phyloP scores from a whole-genome alignment of 75 land plant genomes.

The Gnetum montanum region DNA sequence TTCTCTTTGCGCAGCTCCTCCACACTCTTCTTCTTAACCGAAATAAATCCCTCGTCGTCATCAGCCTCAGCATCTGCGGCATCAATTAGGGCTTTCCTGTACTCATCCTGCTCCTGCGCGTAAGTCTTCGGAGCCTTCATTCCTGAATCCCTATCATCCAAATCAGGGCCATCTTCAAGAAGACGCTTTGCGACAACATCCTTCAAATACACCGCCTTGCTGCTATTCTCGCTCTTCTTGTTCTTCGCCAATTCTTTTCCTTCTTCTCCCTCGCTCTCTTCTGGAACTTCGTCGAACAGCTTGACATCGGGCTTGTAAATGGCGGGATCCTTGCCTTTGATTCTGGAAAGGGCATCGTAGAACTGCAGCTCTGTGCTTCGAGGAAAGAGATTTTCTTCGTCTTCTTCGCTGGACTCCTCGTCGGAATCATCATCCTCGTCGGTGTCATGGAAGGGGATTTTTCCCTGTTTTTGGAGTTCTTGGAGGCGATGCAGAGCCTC shows the following conservation, averaged over 20 bases:
- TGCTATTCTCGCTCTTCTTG: too few relatives aligned
- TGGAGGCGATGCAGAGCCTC: constrained; percentile 74
- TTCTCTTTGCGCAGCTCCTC: constrained; percentile 20
- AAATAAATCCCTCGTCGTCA: constrained; percentile 39
- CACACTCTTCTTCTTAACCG: constrained; percentile 27
- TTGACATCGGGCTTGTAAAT: constrained; percentile 39
- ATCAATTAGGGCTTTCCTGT: constrained; percentile 32
- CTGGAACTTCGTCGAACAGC: constrained; percentile 46
- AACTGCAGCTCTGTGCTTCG: constrained; percentile 39
- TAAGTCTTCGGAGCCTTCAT: constrained; percentile 10
- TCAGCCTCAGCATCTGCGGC: constrained; percentile 28
- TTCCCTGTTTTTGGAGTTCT: constrained; percentile 69
- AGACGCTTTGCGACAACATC: constrained; percentile 64
- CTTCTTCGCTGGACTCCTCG: constrained; percentile 36
- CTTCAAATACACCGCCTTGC: constrained; percentile 63
- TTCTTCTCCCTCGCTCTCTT: constrained; percentile 26
- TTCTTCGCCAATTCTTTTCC: constrained; percentile 8
- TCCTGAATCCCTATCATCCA: constrained; percentile 9
- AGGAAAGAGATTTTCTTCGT: constrained; percentile 26
- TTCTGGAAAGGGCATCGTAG: constrained; percentile 53
- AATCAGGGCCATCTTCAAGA: constrained; percentile 71
- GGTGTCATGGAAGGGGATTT: constrained; percentile 17
- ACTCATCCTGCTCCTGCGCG: constrained; percentile 60
- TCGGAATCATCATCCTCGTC: constrained; percentile 19
- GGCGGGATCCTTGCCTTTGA: constrained; percentile 62